These are phyloP conservation scores for Bruguiera gymnorhiza DNA, from an alignment of 345 rosid species.

Conservation along the genomic window DNA sequence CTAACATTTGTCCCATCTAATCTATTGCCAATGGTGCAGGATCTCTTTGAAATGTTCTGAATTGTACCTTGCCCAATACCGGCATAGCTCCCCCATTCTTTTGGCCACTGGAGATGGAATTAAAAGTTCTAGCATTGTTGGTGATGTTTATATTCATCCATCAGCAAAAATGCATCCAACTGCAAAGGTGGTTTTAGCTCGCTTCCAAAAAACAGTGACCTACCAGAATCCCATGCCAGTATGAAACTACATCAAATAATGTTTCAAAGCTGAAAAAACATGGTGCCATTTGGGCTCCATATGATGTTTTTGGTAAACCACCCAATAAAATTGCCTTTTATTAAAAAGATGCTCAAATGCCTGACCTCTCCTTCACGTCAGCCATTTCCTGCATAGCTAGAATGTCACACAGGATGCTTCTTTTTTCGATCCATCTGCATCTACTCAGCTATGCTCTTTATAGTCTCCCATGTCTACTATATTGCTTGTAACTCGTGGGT, in stretches of 20 bases:
- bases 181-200: slow-evolving; percentile 52
- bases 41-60: slow-evolving; percentile 69
- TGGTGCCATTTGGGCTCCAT: background rate
- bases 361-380: too few relatives aligned
- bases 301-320: background rate
- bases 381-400: too few relatives aligned
- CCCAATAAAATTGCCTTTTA: too few relatives aligned
- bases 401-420: too few relatives aligned
- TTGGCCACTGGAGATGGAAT: slow-evolving; percentile 59
- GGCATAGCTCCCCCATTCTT: slow-evolving; percentile 49
- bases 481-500: background rate
- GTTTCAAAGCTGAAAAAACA: too few relatives aligned
- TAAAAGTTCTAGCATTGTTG: slow-evolving; percentile 46
- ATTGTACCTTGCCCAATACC: slow-evolving; percentile 63
- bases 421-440: too few relatives aligned
- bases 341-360: too few relatives aligned
- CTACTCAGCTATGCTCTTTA: background rate
- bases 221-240: background rate
- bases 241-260: background rate
- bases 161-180: slow-evolving; percentile 83
- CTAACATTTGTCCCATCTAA: slow-evolving; percentile 1
- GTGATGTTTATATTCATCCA: slow-evolving; percentile 80
- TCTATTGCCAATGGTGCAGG: slow-evolving; percentile 27
- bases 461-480: background rate
- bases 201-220: background rate